Conservation (phyloP, 139 green algal genomes). For the Limnomonas spitsbergensis region DNA sequence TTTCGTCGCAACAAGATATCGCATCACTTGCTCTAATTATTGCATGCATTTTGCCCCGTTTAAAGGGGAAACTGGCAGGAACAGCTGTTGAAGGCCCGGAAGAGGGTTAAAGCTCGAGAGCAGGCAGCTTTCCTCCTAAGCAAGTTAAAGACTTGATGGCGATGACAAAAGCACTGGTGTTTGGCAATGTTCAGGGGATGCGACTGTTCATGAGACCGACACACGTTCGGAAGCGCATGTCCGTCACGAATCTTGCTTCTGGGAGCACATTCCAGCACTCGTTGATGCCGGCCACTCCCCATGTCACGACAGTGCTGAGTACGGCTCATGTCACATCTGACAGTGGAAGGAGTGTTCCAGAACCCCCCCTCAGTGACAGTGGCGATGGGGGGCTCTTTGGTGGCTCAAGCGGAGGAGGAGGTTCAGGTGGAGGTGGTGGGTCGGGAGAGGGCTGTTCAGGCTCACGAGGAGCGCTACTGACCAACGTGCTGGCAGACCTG, state of each 20-base stretch:
- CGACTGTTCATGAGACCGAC: not conserved
- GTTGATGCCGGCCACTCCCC: not conserved
- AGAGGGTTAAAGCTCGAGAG: no score
- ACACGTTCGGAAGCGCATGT: not conserved
- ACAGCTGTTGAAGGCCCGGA: no score
- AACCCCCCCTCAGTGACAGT: not conserved
- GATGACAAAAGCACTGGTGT: not conserved
- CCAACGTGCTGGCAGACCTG: slow-evolving; percentile 11
- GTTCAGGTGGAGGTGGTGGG: not conserved
- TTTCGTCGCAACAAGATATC: no score
- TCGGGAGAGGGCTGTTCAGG: not conserved
- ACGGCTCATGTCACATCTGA: not conserved
- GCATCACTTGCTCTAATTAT: no score
- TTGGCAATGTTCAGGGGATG: not conserved
- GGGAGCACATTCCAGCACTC: not conserved
- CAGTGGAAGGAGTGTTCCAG: not conserved
- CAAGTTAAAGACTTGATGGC: no score
- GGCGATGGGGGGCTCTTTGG: not conserved
- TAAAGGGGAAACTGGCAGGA: no score
- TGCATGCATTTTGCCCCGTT: no score
- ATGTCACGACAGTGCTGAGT: not conserved
- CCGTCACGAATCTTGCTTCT: no score
- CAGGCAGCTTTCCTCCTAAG: no score
- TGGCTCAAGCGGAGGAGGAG: slow-evolving; percentile 5
- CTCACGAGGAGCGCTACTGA: not conserved